phyloP scores from a whole-genome alignment of 2,329 filamentous ascomycete genomes.

The Pseudonectria foliicola region DNA sequence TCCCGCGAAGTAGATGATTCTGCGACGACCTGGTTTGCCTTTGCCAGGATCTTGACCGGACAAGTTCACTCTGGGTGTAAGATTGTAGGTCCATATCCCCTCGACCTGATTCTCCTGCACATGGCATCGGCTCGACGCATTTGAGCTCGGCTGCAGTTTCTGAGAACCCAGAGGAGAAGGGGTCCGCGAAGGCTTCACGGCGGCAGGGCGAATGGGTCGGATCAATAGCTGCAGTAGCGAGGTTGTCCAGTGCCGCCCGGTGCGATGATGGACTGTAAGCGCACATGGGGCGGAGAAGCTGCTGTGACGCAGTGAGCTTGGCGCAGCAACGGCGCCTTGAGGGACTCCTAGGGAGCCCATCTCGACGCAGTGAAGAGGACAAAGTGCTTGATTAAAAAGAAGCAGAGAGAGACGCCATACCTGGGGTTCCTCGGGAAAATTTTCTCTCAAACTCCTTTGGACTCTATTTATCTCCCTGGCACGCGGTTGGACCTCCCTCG shows the following conservation, averaged over 20 bases:
- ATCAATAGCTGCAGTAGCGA: slow-evolving; percentile 8
- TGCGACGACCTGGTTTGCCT: neutral
- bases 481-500: no score
- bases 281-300: no score
- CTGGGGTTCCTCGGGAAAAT: no score
- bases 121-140: slow-evolving; percentile 9
- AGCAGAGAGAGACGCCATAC: no score
- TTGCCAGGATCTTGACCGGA: slow-evolving; percentile 9
- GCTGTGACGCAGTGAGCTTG: no score
- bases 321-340: no score
- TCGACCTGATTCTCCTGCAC: slow-evolving; percentile 14
- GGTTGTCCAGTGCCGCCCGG: slow-evolving; percentile 6
- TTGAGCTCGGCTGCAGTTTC: slow-evolving; percentile 6
- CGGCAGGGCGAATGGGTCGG: slow-evolving; percentile 8
- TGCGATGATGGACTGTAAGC: slow-evolving; percentile 7
- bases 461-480: no score
- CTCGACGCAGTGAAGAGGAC: neutral
- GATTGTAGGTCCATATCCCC: slow-evolving; percentile 21
- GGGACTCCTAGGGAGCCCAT: neutral
- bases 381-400: no score
- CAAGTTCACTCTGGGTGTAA: slow-evolving; percentile 1
- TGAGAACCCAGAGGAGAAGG: slow-evolving; percentile 7
- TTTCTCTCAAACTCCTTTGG: no score
- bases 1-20: slow-evolving; percentile 48
- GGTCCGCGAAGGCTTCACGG: slow-evolving; percentile 5